Percentiles rank a stretch among this genome's conserved stretches.
These are phyloP conservation scores for Phialophora chinensis DNA, from an alignment of 2,329 filamentous ascomycete genomes.

Conservation along the genomic window DNA sequence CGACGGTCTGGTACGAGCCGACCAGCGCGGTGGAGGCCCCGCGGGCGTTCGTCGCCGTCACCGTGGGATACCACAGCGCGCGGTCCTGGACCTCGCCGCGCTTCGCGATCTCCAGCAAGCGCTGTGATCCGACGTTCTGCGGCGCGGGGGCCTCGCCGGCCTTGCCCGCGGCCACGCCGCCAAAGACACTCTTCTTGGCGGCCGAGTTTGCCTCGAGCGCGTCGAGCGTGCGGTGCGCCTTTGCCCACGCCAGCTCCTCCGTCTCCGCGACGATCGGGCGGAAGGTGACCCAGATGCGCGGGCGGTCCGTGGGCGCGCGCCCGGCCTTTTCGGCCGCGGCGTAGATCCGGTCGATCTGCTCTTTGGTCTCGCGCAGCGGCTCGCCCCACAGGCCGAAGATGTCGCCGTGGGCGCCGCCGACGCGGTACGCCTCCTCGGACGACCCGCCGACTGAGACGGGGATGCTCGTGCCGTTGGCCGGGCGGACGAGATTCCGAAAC, in stretches of 20 bases:
- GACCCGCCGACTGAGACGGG: conserved; percentile 76
- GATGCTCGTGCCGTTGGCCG: conserved; percentile 68
- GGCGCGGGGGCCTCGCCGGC: conserved; percentile 48
- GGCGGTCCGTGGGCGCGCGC: conserved; percentile 55
- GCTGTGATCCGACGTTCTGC: conserved; percentile 66
- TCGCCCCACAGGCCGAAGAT: conserved; percentile 71
- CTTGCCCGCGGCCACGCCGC: conserved; percentile 40
- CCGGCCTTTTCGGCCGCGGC: conserved; percentile 64
- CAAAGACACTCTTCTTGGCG: conserved; percentile 24
- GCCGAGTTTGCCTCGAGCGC: conserved; percentile 54
- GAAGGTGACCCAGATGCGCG: conserved; percentile 69
- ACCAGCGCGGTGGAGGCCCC: conserved; percentile 66
- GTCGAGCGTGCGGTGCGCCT: conserved; percentile 64
- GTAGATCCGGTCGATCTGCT: conserved; percentile 67
- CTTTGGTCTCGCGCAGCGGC: conserved; percentile 66
- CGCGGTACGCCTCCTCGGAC: conserved; percentile 76
- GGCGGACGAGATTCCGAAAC: conserved; percentile 62
- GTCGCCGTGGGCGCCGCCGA: conserved; percentile 64
- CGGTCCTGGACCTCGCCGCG: conserved; percentile 62
- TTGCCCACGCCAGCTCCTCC: conserved; percentile 66
- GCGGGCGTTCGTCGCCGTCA: conserved; percentile 65
- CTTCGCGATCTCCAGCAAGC: conserved; percentile 63
- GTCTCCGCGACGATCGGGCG: conserved; percentile 66
- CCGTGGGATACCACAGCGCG: conserved; percentile 68
- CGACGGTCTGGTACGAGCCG: conserved; percentile 60